Evolutionary conservation across 352 stramenopile species (phyloP).

Genomic region (Phytophthora sojae): DNA sequence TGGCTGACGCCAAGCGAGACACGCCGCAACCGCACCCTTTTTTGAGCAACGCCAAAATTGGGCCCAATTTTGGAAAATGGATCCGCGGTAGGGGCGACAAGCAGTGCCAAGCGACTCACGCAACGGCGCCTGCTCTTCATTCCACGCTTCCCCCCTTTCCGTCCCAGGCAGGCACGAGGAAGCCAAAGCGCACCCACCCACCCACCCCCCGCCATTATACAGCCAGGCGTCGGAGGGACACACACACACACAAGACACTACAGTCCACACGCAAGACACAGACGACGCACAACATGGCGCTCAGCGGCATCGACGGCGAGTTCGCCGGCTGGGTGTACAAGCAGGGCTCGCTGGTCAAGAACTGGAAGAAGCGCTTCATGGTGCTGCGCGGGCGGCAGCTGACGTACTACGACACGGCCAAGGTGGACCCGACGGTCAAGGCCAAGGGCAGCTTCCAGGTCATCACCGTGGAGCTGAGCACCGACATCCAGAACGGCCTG

Average conservation of each 20-base stretch:
- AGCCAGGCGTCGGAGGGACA: too few relatives aligned
- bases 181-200: neutral
- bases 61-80: too few relatives aligned
- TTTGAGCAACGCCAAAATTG: too few relatives aligned
- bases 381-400: slow-evolving; percentile 81
- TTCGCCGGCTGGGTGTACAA: slow-evolving; percentile 87
- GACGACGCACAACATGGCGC: slow-evolving; percentile 28
- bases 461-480: slow-evolving; percentile 85
- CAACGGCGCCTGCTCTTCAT: slow-evolving; percentile 8
- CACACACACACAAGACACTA: too few relatives aligned
- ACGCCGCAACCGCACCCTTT: neutral
- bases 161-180: too few relatives aligned
- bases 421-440: slow-evolving; percentile 61
- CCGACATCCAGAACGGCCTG: slow-evolving; percentile 85
- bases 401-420: slow-evolving; percentile 86
- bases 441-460: slow-evolving; percentile 86
- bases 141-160: slow-evolving; percentile 16
- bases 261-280: too few relatives aligned
- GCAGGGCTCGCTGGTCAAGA: slow-evolving; percentile 79
- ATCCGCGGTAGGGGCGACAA: slow-evolving; percentile 12
- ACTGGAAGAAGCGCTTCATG: slow-evolving; percentile 91
- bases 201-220: neutral
- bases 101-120: slow-evolving; percentile 24
- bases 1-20: neutral
- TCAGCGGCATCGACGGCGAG: slow-evolving; percentile 55